These are phyloP conservation scores for Gnetum montanum DNA, from an alignment of 75 land plant species.

Conservation along the genomic window DNA sequence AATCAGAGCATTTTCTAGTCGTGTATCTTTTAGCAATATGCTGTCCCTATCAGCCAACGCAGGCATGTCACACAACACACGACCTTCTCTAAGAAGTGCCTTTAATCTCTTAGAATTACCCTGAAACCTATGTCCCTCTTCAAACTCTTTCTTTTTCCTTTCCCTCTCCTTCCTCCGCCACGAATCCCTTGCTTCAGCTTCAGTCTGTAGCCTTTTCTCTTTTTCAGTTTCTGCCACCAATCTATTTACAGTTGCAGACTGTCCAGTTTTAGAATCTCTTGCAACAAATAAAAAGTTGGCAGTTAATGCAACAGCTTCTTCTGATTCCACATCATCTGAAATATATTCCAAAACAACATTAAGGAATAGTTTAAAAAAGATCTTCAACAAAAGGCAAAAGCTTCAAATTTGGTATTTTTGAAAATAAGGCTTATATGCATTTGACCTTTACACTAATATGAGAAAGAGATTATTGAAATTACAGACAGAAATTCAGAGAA, in stretches of 20 bases:
- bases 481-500: no score
- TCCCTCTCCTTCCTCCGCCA: conserved; percentile 47
- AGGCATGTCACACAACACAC: conserved; percentile 86
- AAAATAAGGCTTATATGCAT: no score
- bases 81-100: conserved; percentile 56
- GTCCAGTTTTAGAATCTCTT: conserved; percentile 73
- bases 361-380: no score
- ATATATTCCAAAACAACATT: conserved; percentile 2
- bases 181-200: conserved; percentile 48
- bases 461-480: no score
- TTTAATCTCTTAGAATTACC: conserved; percentile 33
- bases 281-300: conserved; percentile 97
- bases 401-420: no score
- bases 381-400: no score
- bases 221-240: conserved; percentile 70
- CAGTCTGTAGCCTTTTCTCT: conserved; percentile 52
- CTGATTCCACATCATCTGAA: conserved; percentile 16
- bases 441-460: no score
- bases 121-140: conserved; percentile 21
- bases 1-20: conserved; percentile 78
- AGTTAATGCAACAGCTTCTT: conserved; percentile 61
- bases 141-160: conserved; percentile 23
- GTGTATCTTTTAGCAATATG: conserved; percentile 69
- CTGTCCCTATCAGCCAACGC: conserved; percentile 89
- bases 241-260: conserved; percentile 80